Base-by-base conservation (phyloP, 805 yeast genomes). In the Komagataella populi region DNA sequence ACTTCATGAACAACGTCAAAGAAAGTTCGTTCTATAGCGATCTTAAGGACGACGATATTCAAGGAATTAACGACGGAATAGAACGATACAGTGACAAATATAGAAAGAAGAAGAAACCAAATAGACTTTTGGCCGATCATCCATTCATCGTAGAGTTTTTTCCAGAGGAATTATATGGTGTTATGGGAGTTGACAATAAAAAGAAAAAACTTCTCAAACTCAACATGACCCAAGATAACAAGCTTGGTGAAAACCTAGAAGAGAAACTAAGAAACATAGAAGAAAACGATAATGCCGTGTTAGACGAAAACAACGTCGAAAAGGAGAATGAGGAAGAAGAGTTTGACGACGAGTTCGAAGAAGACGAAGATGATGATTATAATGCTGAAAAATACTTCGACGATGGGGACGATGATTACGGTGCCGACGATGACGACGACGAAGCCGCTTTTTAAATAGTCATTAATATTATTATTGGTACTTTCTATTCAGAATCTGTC, bases 1-100 rank as follows among this genome's bases (percentile, higher is more conserved):
- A 76, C 49, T 72, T 82, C 53, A 63, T 74, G 44, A 72, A 71
- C 36, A 59, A 74, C n/a, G 69, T 84, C 61, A 72, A 70, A 50
- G 83, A 82, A 54, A 84, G 88, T 0, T 80, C 87, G 0, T 84
- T 84, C 54, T 81, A 70, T 58, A 76, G 39, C 39, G 39, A 30
- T 14, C 39, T 30, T 14, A 30, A 30, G 5, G 39, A 30, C 14
- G 39, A 30, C 39, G 39, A 30, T 30, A 30, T 30, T 30, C 39
- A 30, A 30, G 72, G 68, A 46, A 63, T 71, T 2, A 71, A 72
- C 51, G 96, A 87, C 62, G 89, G 91, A 1, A 76, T 90, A 46
- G 78, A 82, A 61, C 74, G 97, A 59, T 87, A 87, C 62, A 80
- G 95, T 2, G 97, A 90, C 64, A 74, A 73, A 62, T 90, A 86